These are phyloP conservation scores for Nakaseomyces delphensis DNA, from an alignment of 1,139 yeast genomes.

Conservation along the genomic window DNA sequence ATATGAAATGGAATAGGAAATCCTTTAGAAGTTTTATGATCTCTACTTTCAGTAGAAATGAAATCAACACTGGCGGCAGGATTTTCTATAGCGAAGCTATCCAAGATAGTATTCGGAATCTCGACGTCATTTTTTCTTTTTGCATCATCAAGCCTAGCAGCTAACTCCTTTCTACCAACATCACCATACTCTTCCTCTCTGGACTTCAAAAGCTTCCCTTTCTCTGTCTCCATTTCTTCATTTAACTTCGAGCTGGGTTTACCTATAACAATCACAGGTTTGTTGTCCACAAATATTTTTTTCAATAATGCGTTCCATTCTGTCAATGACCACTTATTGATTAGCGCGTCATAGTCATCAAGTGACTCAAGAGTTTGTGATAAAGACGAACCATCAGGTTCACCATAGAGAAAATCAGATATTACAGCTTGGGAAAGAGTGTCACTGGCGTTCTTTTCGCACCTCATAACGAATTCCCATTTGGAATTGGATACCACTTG, in stretches of 20 bases:
- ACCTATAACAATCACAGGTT: slow-evolving; percentile 67
- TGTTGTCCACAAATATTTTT: slow-evolving; percentile 50
- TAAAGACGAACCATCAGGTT: slow-evolving; percentile 49
- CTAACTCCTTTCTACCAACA: slow-evolving; percentile 50
- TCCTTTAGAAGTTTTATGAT: slow-evolving; percentile 23
- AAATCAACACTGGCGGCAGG: slow-evolving; percentile 61
- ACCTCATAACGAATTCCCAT: slow-evolving; percentile 51
- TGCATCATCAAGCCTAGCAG: slow-evolving; percentile 48
- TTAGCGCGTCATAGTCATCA: slow-evolving; percentile 50
- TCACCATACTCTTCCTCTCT: slow-evolving; percentile 49
- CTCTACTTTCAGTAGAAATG: slow-evolving; percentile 51
- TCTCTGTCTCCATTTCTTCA: slow-evolving; percentile 42
- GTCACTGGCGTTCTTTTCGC: slow-evolving; percentile 56
- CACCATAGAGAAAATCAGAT: slow-evolving; percentile 72
- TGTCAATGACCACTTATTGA: slow-evolving; percentile 47
- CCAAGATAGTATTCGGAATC: slow-evolving; percentile 61
- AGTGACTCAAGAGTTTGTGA: slow-evolving; percentile 46
- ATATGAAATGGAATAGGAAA: slow-evolving; percentile 69
- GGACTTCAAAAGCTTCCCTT: slow-evolving; percentile 41
- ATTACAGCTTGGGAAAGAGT: slow-evolving; percentile 61
- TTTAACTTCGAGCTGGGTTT: slow-evolving; percentile 65
- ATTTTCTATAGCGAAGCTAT: slow-evolving; percentile 60
- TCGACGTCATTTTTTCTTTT: slow-evolving; percentile 58
- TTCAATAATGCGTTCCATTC: slow-evolving; percentile 59
- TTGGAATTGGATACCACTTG: slow-evolving; percentile 60